A percentile compares a stretch with the other conserved stretches of the same genome.
Evolutionary conservation across 805 yeast genomes (phyloP).

Genomic region (Kodamaea kaohsiungensis): DNA sequence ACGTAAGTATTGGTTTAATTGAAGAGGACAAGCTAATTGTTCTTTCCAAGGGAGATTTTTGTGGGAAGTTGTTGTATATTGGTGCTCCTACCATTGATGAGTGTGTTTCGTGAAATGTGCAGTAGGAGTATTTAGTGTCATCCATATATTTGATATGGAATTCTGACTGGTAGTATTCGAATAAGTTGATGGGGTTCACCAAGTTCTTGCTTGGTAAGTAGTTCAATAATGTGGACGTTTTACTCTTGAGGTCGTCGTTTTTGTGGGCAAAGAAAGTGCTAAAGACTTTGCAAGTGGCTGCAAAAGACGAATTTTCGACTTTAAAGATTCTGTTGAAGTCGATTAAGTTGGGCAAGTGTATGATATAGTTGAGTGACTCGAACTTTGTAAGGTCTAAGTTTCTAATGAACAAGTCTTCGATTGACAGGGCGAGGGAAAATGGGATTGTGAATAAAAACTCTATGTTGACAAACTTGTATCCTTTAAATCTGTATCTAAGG

Average conservation of each 20-base stretch:
- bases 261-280: background rate
- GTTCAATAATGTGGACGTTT: background rate
- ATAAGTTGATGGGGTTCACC: background rate
- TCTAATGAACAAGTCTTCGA: slow-evolving; percentile 7
- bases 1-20: slow-evolving; percentile 1
- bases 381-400: slow-evolving; percentile 3
- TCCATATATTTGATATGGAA: slow-evolving; percentile 7
- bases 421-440: background rate
- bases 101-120: background rate
- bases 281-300: background rate
- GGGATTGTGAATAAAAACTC: slow-evolving; percentile 11
- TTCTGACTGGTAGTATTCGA: slow-evolving; percentile 6
- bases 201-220: background rate
- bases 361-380: slow-evolving; percentile 5
- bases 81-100: slow-evolving; percentile 3
- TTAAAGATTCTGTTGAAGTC: slow-evolving; percentile 7
- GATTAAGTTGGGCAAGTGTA: background rate
- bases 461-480: slow-evolving; percentile 3
- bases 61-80: slow-evolving; percentile 2
- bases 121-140: slow-evolving; percentile 1
- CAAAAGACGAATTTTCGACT: background rate
- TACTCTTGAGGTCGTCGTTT: background rate
- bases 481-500: slow-evolving; percentile 8
- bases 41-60: slow-evolving; percentile 4
- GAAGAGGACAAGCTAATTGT: background rate